Base-by-base conservation (phyloP, 257 asterid genomes). In the Nicotiana noctiflora region DNA sequence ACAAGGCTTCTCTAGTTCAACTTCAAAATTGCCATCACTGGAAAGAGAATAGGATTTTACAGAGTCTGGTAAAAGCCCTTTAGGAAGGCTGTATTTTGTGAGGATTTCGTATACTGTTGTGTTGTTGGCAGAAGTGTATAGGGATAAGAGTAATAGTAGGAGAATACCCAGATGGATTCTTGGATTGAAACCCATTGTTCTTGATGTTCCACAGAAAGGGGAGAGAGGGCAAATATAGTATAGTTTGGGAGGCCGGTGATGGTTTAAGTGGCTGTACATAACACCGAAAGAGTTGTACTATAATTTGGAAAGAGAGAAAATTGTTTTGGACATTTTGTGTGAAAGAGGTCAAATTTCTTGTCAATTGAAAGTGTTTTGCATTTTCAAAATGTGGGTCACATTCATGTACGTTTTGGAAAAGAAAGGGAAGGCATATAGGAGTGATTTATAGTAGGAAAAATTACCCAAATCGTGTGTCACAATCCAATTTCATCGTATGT, bases 61-160 rank as follows among this genome's bases (percentile, higher is more conserved):
- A 0, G 96, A 96, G 80, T 88, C 93, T 1, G 98, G 98, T 81
- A 96, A 80, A 46, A 94, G 96, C 62, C 99, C 98, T 62, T 89
- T 83, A 44, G 99, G 98, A 67, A 96, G 98, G 46, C 91, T 91
- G 89, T 51, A 94, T 79, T 84, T 53, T 1, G 85, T 88, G 77
- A 95, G 96, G 82, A 91, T 81, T 59, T 92, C 90, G 87, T 89
- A 92, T 13, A 89, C 97, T 2, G 98, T 84, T 72, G 37, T 46
- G 12, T 51, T 51, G 55, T 46, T 72, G 13, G 77, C 1, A 49
- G 18, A 44, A 5, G 55, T 5, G 57, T 25, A 2, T 11, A 44
- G 34, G 13, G 77, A 70, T 40, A 25, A 40, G 57, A 70, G 77
- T 9, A 68, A 56, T 3, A 64, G 23, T 0, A 72, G 78, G 57